Evolutionary conservation across 73 alveolate species (phyloP), one percentile per base, ranked within the genome.

Genomic region (Paramecium sexaurelia): DNA sequence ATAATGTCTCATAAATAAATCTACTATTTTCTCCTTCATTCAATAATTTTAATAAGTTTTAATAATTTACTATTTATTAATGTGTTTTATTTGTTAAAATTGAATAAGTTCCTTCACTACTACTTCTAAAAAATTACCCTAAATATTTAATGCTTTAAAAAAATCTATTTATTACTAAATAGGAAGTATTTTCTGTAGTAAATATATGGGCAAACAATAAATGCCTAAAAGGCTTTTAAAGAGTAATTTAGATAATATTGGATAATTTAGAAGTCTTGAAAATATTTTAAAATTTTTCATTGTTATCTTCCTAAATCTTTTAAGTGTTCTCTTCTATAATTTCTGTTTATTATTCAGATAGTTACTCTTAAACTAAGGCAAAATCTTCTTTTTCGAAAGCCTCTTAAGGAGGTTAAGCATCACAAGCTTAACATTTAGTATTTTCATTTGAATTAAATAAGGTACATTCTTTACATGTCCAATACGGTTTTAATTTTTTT

Each of bases 1-100:
- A 78, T 39, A 78, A 61, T 3, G 90, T 78, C 24, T 78, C 43
- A 78, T 29, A 78, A 1, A 78, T 78, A 8, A 41, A 78, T 78
- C 90, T 37, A 78, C 75, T 41, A 41, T 78, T 78, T 24, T 39
- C 55, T 1, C 55, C 55, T 22, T 78, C 90, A 41, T 61, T 61
- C 5, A 61, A 29, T 29, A 61, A 29, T 29, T 61, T 61, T 29
- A 61, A 29, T 29, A 61, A 61, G 9, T 61, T 61, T 2, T 73
- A 33, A 13, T 13, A 27, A 33, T 27, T 73, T 11, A 9, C 33
- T 13, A 33, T 11, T 78, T 37, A 22, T 41, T 19, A 8, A 5
- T 39, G 13, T 22, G 40, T 19, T 15, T 39, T 78, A 20, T 78
- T 78, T 7, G 71, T 40, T 78, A 78, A 24, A 10, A 29, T 22